Base-by-base conservation (phyloP, 2,329 filamentous ascomycete species). In the Colletotrichum zoysiae region DNA sequence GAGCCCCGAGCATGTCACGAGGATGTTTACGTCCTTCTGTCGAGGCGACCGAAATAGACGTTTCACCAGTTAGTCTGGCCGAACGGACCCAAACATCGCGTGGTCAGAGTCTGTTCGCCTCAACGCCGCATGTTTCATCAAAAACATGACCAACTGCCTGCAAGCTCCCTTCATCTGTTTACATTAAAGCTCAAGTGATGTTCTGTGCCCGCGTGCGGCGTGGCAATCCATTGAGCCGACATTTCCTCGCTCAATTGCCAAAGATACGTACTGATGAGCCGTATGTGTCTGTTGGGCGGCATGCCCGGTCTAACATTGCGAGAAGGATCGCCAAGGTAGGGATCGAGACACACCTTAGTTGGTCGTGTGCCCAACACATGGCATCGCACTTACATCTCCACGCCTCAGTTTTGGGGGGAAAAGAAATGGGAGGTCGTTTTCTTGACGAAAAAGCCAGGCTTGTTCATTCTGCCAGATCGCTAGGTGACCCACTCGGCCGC, bases 61-160 rank as follows among this genome's bases (percentile, higher is more conserved):
- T 35, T 65, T 23, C 30, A 57, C 48, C 42, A 59, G 38, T 16
- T 50, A 63, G 58, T 51, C 44, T 53, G 44, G 53, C 48, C 65
- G 65, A 69, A 69, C 65, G 38, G 53, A 71, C 69, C 50, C 58
- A 63, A 69, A 53, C 58, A 70, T 65, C 56, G 67, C 67, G 48
- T 72, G 55, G 66, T 67, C 55, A 62, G 61, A 44, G 70, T 70
- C 70, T 73, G 67, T 71, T 67, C 70, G 70, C 70, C 67, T 71
- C 38, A 67, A 63, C 67, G 70, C 70, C 70, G 62, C 67, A 62
- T 71, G 70, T 73, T 73, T 71, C 70, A 73, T 71, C 70, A 73
- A 62, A 62, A 44, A 71, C 48, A 57, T 61, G 67, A 73, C 58
- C 67, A 67, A 70, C 67, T 67, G 48, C 50, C 62, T 73, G 67